phyloP scores from a whole-genome alignment of 805 yeast genomes.

The Candida lessepsii region DNA sequence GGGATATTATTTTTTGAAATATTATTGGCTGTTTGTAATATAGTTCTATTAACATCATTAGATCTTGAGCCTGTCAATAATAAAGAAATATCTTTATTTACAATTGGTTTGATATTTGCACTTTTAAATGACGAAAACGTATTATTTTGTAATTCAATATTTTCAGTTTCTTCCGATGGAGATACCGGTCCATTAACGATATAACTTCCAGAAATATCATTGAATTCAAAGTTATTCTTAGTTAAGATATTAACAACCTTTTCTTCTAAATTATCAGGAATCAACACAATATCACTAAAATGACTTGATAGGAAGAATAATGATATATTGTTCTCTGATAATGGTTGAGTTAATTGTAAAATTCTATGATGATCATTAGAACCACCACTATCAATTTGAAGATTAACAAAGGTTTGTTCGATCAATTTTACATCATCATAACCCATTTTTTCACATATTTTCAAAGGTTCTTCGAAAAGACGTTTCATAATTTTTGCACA shows the following conservation, averaged over 20 bases:
- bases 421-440: constrained; percentile 40
- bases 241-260: constrained; percentile 48
- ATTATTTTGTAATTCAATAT: constrained; percentile 21
- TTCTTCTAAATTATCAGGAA: constrained; percentile 47
- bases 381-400: constrained; percentile 64
- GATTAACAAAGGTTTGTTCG: constrained; percentile 45
- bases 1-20: constrained; percentile 33
- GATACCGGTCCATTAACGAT: constrained; percentile 16
- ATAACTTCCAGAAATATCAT: constrained; percentile 45
- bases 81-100: constrained; percentile 40
- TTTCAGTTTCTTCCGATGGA: background rate
- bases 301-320: constrained; percentile 62
- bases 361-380: constrained; percentile 45
- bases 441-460: constrained; percentile 27
- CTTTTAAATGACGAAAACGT: constrained; percentile 38
- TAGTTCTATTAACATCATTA: constrained; percentile 42
- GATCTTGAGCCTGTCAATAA: constrained; percentile 60
- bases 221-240: constrained; percentile 42
- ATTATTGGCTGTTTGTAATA: constrained; percentile 42
- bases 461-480: constrained; percentile 41
- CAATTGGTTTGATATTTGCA: constrained; percentile 42
- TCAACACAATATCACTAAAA: constrained; percentile 60
- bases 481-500: constrained; percentile 35
- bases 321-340: constrained; percentile 56
- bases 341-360: constrained; percentile 55